Evolutionary conservation across 2,329 filamentous ascomycete species (phyloP).

Genomic region (Aspergillus chevalieri): DNA sequence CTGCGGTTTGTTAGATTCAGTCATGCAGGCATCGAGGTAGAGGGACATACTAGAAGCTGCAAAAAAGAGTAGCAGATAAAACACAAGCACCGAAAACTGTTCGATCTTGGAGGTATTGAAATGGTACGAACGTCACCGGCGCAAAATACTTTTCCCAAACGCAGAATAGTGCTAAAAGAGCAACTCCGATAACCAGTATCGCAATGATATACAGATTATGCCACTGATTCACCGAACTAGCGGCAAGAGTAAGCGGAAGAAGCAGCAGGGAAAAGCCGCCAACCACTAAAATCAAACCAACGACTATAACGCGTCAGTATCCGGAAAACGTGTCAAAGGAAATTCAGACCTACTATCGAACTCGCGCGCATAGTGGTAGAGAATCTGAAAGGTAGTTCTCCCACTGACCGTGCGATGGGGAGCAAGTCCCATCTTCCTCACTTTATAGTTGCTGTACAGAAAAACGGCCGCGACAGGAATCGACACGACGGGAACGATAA

Average conservation of each 20-base stretch:
- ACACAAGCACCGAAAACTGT: conserved; percentile 24
- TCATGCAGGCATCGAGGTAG: conserved; percentile 10
- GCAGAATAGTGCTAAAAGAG: conserved; percentile 48
- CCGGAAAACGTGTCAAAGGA: background rate
- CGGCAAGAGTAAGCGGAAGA: conserved; percentile 45
- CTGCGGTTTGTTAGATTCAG: background rate
- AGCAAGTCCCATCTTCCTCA: conserved; percentile 47
- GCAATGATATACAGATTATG: conserved; percentile 41
- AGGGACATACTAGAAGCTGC: background rate
- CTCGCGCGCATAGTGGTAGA: conserved; percentile 49
- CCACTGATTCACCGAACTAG: conserved; percentile 33
- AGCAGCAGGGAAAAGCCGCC: conserved; percentile 49
- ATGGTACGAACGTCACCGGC: conserved; percentile 20
- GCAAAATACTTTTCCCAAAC: conserved; percentile 50
- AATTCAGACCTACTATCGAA: conserved; percentile 45
- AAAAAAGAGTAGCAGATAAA: conserved; percentile 11
- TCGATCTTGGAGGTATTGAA: conserved; percentile 36
- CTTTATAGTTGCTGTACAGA: conserved; percentile 49
- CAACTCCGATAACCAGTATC: conserved; percentile 48
- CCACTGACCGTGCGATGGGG: conserved; percentile 29
- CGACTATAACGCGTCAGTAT: conserved; percentile 18
- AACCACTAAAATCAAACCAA: conserved; percentile 56
- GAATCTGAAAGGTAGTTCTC: conserved; percentile 40
- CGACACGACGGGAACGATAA: conserved; percentile 52
- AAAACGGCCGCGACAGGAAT: conserved; percentile 52